phyloP scores from a whole-genome alignment of 371 early-diverging fungal genomes.

The Mortierella sp. region DNA sequence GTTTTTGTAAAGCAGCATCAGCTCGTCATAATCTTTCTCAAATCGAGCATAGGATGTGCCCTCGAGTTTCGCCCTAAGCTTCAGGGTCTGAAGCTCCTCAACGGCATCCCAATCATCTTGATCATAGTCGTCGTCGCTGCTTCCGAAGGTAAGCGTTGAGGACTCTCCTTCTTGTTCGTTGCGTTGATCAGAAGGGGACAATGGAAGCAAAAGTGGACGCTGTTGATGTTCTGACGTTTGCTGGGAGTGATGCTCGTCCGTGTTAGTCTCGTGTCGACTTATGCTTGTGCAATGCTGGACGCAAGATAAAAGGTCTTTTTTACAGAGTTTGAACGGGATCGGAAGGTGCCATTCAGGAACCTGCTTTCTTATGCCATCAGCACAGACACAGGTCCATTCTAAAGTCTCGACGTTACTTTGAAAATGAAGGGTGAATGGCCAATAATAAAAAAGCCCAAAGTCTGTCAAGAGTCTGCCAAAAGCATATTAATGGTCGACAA shows the following conservation, averaged over 20 bases:
- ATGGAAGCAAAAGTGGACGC: background rate
- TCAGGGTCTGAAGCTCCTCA: constrained; percentile 15
- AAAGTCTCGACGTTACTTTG: constrained; percentile 24
- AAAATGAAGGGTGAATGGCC: background rate
- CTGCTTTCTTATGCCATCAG: background rate
- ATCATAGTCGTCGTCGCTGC: constrained; percentile 14
- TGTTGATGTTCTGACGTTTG: background rate
- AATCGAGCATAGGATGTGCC: constrained; percentile 15
- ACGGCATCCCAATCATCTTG: constrained; percentile 35
- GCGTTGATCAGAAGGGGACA: background rate
- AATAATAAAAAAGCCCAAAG: background rate
- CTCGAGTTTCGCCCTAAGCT: constrained; percentile 9
- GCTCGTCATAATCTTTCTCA: constrained; percentile 3
- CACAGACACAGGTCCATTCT: constrained; percentile 30
- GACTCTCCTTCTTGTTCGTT: background rate
- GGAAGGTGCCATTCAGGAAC: constrained; percentile 31
- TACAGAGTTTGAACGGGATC: constrained; percentile 45
- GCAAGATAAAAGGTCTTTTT: constrained; percentile 18
- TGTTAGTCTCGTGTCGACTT: background rate
- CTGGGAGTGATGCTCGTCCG: too few relatives aligned
- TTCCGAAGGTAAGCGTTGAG: too few relatives aligned
- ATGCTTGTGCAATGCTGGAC: constrained; percentile 9
- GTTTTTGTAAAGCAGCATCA: background rate
- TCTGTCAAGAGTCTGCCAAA: background rate
- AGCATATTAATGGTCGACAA: background rate